These are phyloP conservation scores for Sambucus nigra DNA, from an alignment of 129 eudicot species.

Conservation along the genomic window DNA sequence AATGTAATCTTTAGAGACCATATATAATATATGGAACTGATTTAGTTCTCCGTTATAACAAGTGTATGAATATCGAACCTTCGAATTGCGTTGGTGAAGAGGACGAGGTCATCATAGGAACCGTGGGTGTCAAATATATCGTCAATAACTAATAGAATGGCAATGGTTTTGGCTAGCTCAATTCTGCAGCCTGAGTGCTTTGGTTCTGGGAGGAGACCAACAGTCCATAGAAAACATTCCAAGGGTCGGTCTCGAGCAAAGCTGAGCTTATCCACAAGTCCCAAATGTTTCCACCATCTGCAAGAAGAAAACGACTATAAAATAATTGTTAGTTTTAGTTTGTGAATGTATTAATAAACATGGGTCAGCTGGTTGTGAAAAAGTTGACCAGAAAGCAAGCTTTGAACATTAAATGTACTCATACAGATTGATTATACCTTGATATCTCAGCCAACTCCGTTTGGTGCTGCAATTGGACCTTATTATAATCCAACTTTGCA, in stretches of 20 bases:
- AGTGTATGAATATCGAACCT: slow-evolving; percentile 23
- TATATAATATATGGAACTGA: not conserved
- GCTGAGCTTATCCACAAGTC: slow-evolving; percentile 22
- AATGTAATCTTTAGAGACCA: no score
- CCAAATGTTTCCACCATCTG: slow-evolving; percentile 57
- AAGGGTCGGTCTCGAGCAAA: slow-evolving; percentile 44
- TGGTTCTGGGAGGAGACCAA: slow-evolving; percentile 36
- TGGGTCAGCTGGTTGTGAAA: not conserved
- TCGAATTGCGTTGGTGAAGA: slow-evolving; percentile 40
- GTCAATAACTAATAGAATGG: slow-evolving; percentile 39
- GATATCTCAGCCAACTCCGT: slow-evolving; percentile 19
- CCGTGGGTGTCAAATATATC: slow-evolving; percentile 52
- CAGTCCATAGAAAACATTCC: slow-evolving; percentile 48
- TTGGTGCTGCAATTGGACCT: slow-evolving; percentile 26
- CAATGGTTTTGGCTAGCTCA: slow-evolving; percentile 33
- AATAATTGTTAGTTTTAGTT: no score
- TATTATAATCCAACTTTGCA: slow-evolving; percentile 28
- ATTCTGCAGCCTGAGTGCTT: slow-evolving; percentile 27
- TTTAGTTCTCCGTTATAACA: no score
- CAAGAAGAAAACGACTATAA: not conserved
- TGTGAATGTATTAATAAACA: not conserved
- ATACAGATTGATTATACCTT: slow-evolving; percentile 5
- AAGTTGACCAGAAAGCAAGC: not conserved
- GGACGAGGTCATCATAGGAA: slow-evolving; percentile 37
- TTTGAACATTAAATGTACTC: not conserved